A percentile compares a stretch with the other conserved stretches of the same genome.
These are phyloP conservation scores for Alternaria postmessia DNA, from an alignment of 2,329 filamentous ascomycete genomes.

Conservation along the genomic window DNA sequence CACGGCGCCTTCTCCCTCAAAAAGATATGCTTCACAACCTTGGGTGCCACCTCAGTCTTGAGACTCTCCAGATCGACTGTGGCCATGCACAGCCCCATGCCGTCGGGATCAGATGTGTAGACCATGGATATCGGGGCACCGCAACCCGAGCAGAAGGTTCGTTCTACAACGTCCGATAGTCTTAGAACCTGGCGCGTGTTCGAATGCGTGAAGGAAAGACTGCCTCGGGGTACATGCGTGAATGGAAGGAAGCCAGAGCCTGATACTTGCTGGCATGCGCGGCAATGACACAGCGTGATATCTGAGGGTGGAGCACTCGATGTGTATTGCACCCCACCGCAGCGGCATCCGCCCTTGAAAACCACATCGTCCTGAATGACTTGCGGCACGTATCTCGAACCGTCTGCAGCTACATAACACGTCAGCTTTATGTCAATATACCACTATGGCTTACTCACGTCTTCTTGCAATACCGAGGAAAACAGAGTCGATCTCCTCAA, in stretches of 20 bases:
- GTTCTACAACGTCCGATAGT: slow-evolving; percentile 53
- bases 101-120: slow-evolving; percentile 46
- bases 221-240: slow-evolving; percentile 44
- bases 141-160: slow-evolving; percentile 57
- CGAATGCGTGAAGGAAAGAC: slow-evolving; percentile 47
- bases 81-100: slow-evolving; percentile 50
- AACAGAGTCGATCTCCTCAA: slow-evolving; percentile 51
- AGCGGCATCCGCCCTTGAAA: slow-evolving; percentile 56
- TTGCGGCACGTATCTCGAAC: slow-evolving; percentile 29
- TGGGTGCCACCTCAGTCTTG: slow-evolving; percentile 36
- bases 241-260: slow-evolving; percentile 58
- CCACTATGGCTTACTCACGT: slow-evolving; percentile 27
- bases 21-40: slow-evolving; percentile 55
- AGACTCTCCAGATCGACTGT: slow-evolving; percentile 55
- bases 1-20: slow-evolving; percentile 51
- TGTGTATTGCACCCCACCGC: slow-evolving; percentile 54
- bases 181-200: slow-evolving; percentile 43
- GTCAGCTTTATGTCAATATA: slow-evolving; percentile 11
- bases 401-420: slow-evolving; percentile 31
- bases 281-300: slow-evolving; percentile 58
- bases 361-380: slow-evolving; percentile 20
- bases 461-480: slow-evolving; percentile 50
- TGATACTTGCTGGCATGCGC: slow-evolving; percentile 59
- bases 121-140: slow-evolving; percentile 58
- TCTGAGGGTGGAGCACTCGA: slow-evolving; percentile 46